Conservation (phyloP, 2,329 filamentous ascomycete genomes). For the Fusarium hostae region DNA sequence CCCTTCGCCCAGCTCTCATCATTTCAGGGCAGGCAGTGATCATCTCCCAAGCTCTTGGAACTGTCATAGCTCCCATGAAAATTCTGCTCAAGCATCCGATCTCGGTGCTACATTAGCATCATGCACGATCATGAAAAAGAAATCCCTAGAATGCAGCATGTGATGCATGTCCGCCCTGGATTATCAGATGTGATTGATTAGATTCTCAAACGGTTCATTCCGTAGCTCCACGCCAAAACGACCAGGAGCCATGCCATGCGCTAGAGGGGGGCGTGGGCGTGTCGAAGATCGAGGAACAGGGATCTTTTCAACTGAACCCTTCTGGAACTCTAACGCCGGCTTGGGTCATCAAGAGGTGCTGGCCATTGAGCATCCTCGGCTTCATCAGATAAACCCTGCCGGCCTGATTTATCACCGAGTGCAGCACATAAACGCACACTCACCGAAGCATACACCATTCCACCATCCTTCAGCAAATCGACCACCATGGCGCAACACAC, state of each 20-base stretch:
- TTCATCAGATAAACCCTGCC: constrained; percentile 31
- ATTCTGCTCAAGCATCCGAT: constrained; percentile 21
- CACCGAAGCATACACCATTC: neutral
- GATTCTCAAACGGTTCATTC: constrained; percentile 35
- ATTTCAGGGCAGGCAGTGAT: neutral
- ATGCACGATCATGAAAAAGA: constrained; percentile 20
- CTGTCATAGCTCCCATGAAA: constrained; percentile 19
- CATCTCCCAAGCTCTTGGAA: neutral
- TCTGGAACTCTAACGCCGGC: constrained; percentile 11
- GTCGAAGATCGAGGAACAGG: neutral
- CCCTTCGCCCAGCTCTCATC: neutral
- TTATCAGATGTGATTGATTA: constrained; percentile 45
- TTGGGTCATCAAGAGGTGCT: constrained; percentile 2
- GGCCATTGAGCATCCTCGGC: constrained; percentile 23
- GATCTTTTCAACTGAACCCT: neutral
- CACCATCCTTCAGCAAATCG: neutral
- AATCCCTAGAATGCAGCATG: constrained; percentile 7
- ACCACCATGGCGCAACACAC: constrained; percentile 27
- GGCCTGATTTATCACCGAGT: neutral
- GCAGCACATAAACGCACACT: constrained; percentile 9
- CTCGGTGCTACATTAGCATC: constrained; percentile 16
- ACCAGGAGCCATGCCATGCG: neutral
- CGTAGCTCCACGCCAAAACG: constrained; percentile 30
- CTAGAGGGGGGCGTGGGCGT: constrained; percentile 16
- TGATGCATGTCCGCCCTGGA: neutral